Percentiles rank a stretch among this genome's conserved stretches.
Conservation (phyloP, 495 filamentous ascomycete species). For the Tuber calosporum region DNA sequence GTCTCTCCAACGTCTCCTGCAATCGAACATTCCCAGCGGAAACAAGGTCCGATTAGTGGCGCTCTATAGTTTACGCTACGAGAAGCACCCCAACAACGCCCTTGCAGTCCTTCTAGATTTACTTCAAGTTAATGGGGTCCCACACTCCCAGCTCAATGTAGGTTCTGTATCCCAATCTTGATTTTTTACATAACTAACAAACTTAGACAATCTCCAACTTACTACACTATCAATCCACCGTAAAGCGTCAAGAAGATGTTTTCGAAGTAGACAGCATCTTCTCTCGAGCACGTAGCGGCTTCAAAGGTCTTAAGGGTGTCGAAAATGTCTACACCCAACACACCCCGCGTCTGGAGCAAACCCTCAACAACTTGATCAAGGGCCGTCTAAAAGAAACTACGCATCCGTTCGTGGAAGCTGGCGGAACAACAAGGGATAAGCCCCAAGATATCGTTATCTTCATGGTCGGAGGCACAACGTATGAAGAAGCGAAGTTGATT, state of each 20-base stretch:
- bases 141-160: conserved; percentile 48
- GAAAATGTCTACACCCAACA: conserved; percentile 99
- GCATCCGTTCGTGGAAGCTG: conserved; percentile 88
- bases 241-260: conserved; percentile 52
- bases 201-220: conserved; percentile 34
- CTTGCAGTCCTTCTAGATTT: conserved; percentile 78
- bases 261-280: conserved; percentile 91
- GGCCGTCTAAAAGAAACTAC: conserved; percentile 73
- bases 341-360: conserved; percentile 77
- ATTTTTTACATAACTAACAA: conserved; percentile 45
- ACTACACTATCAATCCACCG: conserved; percentile 23
- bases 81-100: conserved; percentile 70
- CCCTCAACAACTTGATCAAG: conserved; percentile 85
- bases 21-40: conserved; percentile 61
- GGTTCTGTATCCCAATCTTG: neutral
- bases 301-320: conserved; percentile 92
- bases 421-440: conserved; percentile 76
- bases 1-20: conserved; percentile 79
- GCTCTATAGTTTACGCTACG: conserved; percentile 86
- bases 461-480: conserved; percentile 84
- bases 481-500: conserved; percentile 92
- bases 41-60: conserved; percentile 84
- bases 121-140: conserved; percentile 52
- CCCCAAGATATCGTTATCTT: conserved; percentile 95
- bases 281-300: conserved; percentile 75